Evolutionary conservation across 2,329 filamentous ascomycete genomes (phyloP), one percentile per base, ranked within the genome.

Genomic region (Geosmithia morbida): DNA sequence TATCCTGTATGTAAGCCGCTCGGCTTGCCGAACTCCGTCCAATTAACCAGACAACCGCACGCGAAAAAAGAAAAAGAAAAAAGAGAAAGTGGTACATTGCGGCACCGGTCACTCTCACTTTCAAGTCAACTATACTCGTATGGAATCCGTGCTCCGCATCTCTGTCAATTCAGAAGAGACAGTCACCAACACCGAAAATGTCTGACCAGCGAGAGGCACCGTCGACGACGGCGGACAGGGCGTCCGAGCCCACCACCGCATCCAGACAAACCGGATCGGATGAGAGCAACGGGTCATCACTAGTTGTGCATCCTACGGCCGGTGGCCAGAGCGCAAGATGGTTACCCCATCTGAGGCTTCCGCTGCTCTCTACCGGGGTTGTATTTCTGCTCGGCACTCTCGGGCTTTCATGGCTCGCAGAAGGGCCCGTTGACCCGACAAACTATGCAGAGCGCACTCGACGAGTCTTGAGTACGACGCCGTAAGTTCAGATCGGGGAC

Each of bases 381-480:
- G 33, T 37, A 13, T 16, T 37, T 16, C 14, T 37, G 14, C 33
- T 37, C 11, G 33, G 33, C 6, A 37, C 33, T 11, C 33, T 37
- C 6, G 33, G 33, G 33, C 33, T 37, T 16, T 37, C 33, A 37
- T 37, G 33, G 33, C 33, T 37, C 11, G 33, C 6, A 11, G 33
- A 37, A 16, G 33, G 33, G 6, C 45, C 49, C 7, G 37, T 53
- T 8, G 51, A 53, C 20, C 48, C 48, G 8, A 51, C 46, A 2
- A 44, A 53, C 39, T 52, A 53, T 14, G 42, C 51, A 19, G 48
- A 46, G 29, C 46, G 53, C 2, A 52, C 51, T 13, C 42, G 48
- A 29, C 29, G 39, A 22, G 43, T 54, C 3, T 40, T 54, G 30
- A 48, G 43, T 19, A 49, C 46, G 14, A 53, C 51, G n/a, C 53